phyloP scores from a whole-genome alignment of 164 flowering plant genomes.

The Piper betle region DNA sequence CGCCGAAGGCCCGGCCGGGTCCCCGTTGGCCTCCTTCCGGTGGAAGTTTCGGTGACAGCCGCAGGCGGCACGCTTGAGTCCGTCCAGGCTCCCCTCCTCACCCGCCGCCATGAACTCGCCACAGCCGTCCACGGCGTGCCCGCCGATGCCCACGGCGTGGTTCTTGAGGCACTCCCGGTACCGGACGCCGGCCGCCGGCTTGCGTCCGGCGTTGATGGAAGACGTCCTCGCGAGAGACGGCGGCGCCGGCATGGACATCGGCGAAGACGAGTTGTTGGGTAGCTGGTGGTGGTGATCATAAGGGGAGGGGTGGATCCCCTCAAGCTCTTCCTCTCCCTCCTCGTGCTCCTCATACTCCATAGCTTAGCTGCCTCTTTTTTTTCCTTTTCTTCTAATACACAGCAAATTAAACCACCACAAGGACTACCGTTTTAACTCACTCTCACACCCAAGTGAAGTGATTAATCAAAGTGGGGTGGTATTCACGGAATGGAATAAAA shows the following conservation, averaged over 20 bases:
- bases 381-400: not conserved
- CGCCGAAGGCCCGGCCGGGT: not conserved
- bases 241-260: not conserved
- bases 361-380: constrained; percentile 25
- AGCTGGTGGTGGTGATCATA: not conserved
- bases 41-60: constrained; percentile 73
- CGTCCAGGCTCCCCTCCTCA: constrained; percentile 42
- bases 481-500: not conserved
- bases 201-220: no score
- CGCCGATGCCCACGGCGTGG: constrained; percentile 59
- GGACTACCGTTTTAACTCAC: no score
- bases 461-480: not conserved
- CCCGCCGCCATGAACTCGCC: constrained; percentile 70
- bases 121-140: constrained; percentile 70
- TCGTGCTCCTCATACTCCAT: constrained; percentile 25
- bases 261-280: not conserved
- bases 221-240: not conserved
- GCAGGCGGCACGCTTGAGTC: constrained; percentile 64
- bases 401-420: no score
- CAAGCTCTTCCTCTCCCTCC: constrained; percentile 2
- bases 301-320: not conserved
- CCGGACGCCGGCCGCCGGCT: not conserved
- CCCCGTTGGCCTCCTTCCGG: constrained; percentile 36
- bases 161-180: constrained; percentile 66
- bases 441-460: no score